A percentile compares a stretch with the other conserved stretches of the same genome.
Evolutionary conservation across 768 basidiomycete genomes (phyloP).

Genomic region (Leccinum imitatum): DNA sequence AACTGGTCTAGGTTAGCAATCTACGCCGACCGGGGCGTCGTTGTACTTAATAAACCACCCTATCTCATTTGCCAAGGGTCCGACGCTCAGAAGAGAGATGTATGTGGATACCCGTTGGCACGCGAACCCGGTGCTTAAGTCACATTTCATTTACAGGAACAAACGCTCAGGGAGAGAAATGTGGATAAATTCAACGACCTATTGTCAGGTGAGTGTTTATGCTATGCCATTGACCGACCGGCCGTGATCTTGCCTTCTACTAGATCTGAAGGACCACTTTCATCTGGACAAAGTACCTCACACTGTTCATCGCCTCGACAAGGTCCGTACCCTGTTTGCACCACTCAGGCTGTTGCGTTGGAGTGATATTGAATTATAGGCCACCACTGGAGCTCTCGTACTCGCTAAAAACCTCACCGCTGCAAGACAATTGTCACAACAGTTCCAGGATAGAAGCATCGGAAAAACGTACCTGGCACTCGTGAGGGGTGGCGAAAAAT

Average conservation of each 20-base stretch:
- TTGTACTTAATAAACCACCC: conserved; percentile 62
- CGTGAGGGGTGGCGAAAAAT: conserved; percentile 50
- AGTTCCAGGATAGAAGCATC: conserved; percentile 49
- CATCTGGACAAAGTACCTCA: conserved; percentile 38
- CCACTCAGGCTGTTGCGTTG: background rate
- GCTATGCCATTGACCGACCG: conserved; percentile 2
- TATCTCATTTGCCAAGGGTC: conserved; percentile 53
- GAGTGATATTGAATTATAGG: conserved; percentile 33
- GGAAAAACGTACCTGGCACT: conserved; percentile 65
- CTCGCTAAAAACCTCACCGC: conserved; percentile 45
- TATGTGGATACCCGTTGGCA: conserved; percentile 13
- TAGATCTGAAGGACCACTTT: conserved; percentile 33
- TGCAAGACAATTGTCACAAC: conserved; percentile 52
- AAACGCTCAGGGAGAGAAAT: conserved; percentile 24
- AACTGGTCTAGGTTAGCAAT: conserved; percentile 38
- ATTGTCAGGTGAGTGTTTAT: conserved; percentile 32
- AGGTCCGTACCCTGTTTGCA: conserved; percentile 37
- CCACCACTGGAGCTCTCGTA: conserved; percentile 63
- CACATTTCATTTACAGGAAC: conserved; percentile 11
- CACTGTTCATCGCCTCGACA: conserved; percentile 66
- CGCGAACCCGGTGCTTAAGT: background rate
- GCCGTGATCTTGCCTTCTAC: conserved; percentile 2
- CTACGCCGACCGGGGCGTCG: conserved; percentile 53
- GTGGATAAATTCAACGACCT: conserved; percentile 38
- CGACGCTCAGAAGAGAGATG: conserved; percentile 24